Evolutionary conservation across 768 basidiomycete species (phyloP).

Genomic region (Nidula microcarpa): DNA sequence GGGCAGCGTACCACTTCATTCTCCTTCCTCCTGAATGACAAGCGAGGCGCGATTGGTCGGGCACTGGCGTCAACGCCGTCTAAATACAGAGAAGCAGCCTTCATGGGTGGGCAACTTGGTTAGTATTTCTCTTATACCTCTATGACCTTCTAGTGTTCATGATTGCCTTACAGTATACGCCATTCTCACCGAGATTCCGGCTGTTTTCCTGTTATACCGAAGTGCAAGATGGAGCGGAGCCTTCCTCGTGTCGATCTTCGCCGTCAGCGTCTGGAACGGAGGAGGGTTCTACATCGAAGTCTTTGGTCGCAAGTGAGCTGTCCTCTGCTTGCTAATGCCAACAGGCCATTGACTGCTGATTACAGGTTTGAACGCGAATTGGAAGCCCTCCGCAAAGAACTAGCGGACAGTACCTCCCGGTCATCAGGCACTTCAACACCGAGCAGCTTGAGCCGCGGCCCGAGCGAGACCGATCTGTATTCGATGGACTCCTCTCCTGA

Average conservation of each 20-base stretch:
- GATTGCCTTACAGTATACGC: conserved; percentile 60
- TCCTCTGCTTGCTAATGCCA: conserved; percentile 6
- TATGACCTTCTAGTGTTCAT: conserved; percentile 1
- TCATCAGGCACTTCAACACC: conserved; percentile 44
- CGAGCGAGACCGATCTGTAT: conserved; percentile 38
- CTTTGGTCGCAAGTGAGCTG: conserved; percentile 88
- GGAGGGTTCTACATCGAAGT: conserved; percentile 96
- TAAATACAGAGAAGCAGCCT: conserved; percentile 61
- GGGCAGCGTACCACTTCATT: conserved; percentile 91
- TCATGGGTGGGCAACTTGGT: conserved; percentile 87
- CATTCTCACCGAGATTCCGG: conserved; percentile 81
- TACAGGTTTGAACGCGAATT: conserved; percentile 88
- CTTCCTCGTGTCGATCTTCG: conserved; percentile 79
- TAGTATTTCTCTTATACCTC: conserved; percentile 17
- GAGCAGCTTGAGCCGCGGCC: conserved; percentile 25
- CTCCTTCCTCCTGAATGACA: conserved; percentile 84
- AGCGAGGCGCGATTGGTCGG: conserved; percentile 79
- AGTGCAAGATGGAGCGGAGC: conserved; percentile 72
- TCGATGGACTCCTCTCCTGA: conserved; percentile 20
- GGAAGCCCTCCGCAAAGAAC: conserved; percentile 85
- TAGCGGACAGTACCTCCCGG: conserved; percentile 65
- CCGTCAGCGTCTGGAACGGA: conserved; percentile 93
- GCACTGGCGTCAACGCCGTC: conserved; percentile 57
- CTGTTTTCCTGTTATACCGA: conserved; percentile 80
- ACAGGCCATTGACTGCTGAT: conserved; percentile 4